Conservation (phyloP, 345 rosid species). For the Brassica nigra region DNA sequence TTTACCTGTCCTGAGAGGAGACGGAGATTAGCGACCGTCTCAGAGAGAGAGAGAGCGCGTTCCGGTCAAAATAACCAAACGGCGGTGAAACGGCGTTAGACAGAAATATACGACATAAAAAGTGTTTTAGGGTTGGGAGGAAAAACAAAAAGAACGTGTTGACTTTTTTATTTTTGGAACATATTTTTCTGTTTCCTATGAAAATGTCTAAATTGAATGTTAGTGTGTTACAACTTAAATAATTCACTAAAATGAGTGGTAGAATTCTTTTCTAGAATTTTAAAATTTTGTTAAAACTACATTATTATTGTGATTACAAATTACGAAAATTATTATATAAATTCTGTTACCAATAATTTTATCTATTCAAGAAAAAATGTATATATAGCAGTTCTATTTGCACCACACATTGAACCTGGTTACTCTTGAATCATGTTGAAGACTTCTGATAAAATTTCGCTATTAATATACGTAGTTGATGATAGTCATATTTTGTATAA, state of each 20-base stretch:
- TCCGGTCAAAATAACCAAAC: not conserved
- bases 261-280: not conserved
- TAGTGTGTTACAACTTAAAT: not conserved
- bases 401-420: not conserved
- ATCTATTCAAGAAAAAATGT: not conserved
- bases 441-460: no score
- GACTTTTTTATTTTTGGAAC: not conserved
- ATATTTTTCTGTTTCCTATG: not conserved
- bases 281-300: not conserved
- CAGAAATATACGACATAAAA: not conserved
- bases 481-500: no score
- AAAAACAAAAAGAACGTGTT: not conserved
- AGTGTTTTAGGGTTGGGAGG: not conserved
- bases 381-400: not conserved
- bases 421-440: not conserved
- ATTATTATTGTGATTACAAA: no score
- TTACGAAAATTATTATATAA: no score
- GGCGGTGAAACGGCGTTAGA: not conserved
- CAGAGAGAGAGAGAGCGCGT: not conserved
- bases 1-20: slow-evolving; percentile 12
- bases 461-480: no score
- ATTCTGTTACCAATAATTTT: no score
- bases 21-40: not conserved
- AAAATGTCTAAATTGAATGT: no score
- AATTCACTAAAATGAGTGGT: not conserved